Evolutionary conservation across 805 yeast species (phyloP).

Genomic region (Saccharomycopsis sp.): DNA sequence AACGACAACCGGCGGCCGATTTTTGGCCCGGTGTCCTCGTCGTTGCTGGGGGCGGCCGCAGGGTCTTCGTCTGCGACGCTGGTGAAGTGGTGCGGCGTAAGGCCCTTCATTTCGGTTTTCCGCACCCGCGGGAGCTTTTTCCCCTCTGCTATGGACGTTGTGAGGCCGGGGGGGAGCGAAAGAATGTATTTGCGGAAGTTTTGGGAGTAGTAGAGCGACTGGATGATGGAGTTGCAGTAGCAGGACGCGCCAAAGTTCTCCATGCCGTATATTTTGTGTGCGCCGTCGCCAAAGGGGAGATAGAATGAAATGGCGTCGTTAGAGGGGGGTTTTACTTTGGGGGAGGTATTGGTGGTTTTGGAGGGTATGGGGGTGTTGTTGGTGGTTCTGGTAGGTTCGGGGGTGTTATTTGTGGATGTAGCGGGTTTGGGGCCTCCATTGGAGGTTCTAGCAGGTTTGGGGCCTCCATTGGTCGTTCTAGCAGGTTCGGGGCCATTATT

Average conservation of each 20-base stretch:
- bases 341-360: background rate
- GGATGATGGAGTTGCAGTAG: constrained; percentile 88
- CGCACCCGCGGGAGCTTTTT: constrained; percentile 23
- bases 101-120: constrained; percentile 36
- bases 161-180: constrained; percentile 38
- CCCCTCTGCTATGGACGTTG: background rate
- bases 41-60: constrained; percentile 10
- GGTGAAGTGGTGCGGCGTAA: constrained; percentile 34
- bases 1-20: constrained; percentile 26
- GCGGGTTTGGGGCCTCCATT: no score
- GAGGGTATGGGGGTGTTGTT: no score
- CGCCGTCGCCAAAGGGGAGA: constrained; percentile 59
- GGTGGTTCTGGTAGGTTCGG: no score
- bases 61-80: constrained; percentile 7
- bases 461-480: no score
- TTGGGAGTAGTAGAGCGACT: constrained; percentile 72
- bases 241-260: constrained; percentile 90
- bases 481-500: no score
- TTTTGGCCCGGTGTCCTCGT: constrained; percentile 11
- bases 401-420: no score
- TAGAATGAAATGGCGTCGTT: background rate
- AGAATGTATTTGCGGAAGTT: constrained; percentile 56
- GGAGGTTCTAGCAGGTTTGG: no score
- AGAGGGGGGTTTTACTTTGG: background rate
- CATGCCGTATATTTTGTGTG: constrained; percentile 67